Evolutionary conservation across 2,329 filamentous ascomycete species (phyloP), one percentile per base, ranked within the genome.

Genomic region (Zasmidium citrigriseum): DNA sequence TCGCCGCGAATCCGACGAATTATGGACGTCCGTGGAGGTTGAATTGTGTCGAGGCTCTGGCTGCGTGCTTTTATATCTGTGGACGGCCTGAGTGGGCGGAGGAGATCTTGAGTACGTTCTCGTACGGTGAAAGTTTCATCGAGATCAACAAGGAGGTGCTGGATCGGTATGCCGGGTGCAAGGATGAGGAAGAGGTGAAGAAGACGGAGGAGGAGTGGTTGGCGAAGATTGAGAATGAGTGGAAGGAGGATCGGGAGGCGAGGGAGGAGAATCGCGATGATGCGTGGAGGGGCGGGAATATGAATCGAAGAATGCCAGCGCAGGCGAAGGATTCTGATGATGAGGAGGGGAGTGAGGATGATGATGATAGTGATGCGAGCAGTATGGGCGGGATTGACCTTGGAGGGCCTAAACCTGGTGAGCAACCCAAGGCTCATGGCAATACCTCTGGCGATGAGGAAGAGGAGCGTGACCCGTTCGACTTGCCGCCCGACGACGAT

Each of bases 1-100:
- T 99, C 51, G 95, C 95, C 4, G 95, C 95, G 49, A 99, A 99
- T 74, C 89, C 90, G 1, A 95, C 97, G 71, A 99, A 99, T 78
- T 99, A 99, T 77, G 95, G 95, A 60, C 90, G 91, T 70, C 95
- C 95, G 4, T 97, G 93, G 90, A 83, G 93, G 55, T 75, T 99
- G 62, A 99, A 99, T 75, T 99, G 95, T 69, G 95, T 92, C 25
- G 95, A 99, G 79, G 95, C 95, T 3, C 80, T 99, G 48, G 95
- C 92, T 0, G 93, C 95, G 2, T 91, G 90, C 21, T 99, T 96
- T 71, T 90, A 85, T 69, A 99, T 99, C 64, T 98, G 93, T 68
- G 91, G 95, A 3, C 91, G 95, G 69, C 74, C 84, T 5, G 93
- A 97, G 52, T 99, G 95, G 95, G 93, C 95, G 0, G 86, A 89